Evolutionary conservation across 23 red algal species (phyloP), one percentile per base, ranked within the genome.

Genomic region (Chondrus crispus): DNA sequence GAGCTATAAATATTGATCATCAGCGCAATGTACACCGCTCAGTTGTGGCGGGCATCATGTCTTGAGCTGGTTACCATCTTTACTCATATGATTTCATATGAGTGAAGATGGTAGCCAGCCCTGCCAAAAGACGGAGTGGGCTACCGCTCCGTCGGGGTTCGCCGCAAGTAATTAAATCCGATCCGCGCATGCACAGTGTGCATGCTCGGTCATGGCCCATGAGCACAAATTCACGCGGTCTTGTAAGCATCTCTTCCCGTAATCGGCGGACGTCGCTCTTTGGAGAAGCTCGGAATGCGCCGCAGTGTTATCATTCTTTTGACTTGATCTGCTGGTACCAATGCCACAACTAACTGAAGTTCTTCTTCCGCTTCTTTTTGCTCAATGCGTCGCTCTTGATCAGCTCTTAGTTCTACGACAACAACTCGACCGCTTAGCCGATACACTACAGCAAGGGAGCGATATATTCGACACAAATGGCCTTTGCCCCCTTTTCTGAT

Each of bases 101-200:
- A n/a, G n/a, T n/a, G n/a, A n/a, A n/a, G n/a, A n/a, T n/a, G n/a
- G n/a, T n/a, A n/a, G n/a, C n/a, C n/a, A n/a, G n/a, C n/a, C n/a
- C n/a, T n/a, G n/a, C n/a, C n/a, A n/a, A n/a, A n/a, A 91, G 22
- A 75, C 88, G n/a, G 62, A 82, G 43, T 91, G 88, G 41, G 76
- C 76, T 29, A 91, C 77, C 19, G 74, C 64, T 19, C 88, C 88
- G 47, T 82, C 76, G 7, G 88, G 74, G 54, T 82, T 71, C 14
- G 88, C 88, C 26, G 63, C 88, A 71, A 91, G 82, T 16, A 66
- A 73, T 35, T 22, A 38, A 64, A 47, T 62, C 16, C 74, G 74
- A 38, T 91, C 74, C 50, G 38, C 88, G 42, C 13, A 63, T 82
- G 60, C 88, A 91, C 6, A 82, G 74, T 32, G 74, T 82, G 54